Conservation (phyloP, 176 grass and related monocot species). For the Pontederia crassipes region DNA sequence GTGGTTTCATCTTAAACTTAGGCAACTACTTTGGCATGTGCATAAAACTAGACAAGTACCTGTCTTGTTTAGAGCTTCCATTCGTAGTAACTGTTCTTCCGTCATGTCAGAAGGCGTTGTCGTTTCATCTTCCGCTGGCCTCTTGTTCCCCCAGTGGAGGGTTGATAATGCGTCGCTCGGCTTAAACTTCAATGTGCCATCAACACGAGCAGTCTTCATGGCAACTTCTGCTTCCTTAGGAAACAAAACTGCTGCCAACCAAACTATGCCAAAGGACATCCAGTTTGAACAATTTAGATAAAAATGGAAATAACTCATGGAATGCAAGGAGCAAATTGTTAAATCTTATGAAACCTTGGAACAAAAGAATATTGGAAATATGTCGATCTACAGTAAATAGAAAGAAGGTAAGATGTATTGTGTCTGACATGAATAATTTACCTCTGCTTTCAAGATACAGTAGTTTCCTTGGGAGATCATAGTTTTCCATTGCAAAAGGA, state of each 20-base stretch:
- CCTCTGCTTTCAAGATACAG: slow-evolving; percentile 12
- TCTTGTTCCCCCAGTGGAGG: background rate
- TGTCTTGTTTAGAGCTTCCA: slow-evolving; percentile 9
- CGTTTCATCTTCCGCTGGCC: slow-evolving; percentile 1
- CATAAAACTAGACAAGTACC: background rate
- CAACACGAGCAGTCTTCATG: slow-evolving; percentile 3
- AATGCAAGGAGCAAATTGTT: no score
- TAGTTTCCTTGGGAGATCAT: background rate
- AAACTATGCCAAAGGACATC: slow-evolving; percentile 1
- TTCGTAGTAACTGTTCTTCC: background rate
- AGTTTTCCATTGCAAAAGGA: background rate
- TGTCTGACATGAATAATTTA: background rate
- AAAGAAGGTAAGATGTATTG: background rate
- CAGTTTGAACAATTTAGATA: background rate
- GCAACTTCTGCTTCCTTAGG: slow-evolving; percentile 7
- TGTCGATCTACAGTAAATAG: background rate
- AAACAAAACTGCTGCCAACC: background rate
- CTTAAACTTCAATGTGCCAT: background rate
- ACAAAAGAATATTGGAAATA: background rate
- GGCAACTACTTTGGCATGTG: no score
- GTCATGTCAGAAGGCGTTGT: slow-evolving; percentile 3
- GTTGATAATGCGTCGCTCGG: background rate
- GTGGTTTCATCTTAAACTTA: no score
- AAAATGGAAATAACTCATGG: background rate
- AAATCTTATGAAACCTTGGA: no score